Base-by-base conservation (phyloP, 306 rosid species). In the Echinosophora koreensis region DNA sequence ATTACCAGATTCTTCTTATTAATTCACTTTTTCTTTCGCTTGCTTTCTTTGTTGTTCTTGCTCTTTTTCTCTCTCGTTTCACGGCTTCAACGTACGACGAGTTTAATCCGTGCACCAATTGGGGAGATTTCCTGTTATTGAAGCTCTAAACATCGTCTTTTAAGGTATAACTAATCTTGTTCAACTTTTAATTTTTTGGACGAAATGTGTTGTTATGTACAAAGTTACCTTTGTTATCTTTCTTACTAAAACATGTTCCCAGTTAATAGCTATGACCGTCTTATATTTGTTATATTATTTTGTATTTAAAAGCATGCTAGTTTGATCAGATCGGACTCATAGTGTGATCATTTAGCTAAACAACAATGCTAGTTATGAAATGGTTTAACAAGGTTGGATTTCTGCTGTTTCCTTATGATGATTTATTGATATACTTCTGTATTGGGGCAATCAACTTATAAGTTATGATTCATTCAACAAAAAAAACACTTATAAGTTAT, bases 151-250 rank as follows among this genome's bases (percentile, higher is more conserved):
- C 70, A 5, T 17, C 44, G 4, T 61, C 28, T 70, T 34, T 27
- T 32, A 63, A 88, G 88, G 90, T 88, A 17, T 15, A 5, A 18
- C 30, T 15, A 5, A 18, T 41, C 7, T 11, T 50, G 18, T 37
- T 49, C 10, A 6, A 5, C 2, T 70, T 61, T 60, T 0, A 15
- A 5, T 61, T 8, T 28, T n/a, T 59, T 30, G 32, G 27, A 0
- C 0, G 9, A 17, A 3, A 1, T 41, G 7, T 38, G 18, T 6
- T 34, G 55, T n/a, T n/a, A n/a, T 41, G 35, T 66, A 42, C 32
- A 9, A 41, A 15, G 66, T 61, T 66, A n/a, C 18, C 9, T 66
- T 10, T 15, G 11, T 47, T 30, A 56, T 71, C 1, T 34, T 1
- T 52, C 12, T 50, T 2, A 51, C 32, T 30, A 32, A 9, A 32